A percentile compares a stretch with the other conserved stretches of the same genome.
These are phyloP conservation scores for Phytopythium ostracodes DNA, from an alignment of 352 stramenopile genomes.

Conservation along the genomic window DNA sequence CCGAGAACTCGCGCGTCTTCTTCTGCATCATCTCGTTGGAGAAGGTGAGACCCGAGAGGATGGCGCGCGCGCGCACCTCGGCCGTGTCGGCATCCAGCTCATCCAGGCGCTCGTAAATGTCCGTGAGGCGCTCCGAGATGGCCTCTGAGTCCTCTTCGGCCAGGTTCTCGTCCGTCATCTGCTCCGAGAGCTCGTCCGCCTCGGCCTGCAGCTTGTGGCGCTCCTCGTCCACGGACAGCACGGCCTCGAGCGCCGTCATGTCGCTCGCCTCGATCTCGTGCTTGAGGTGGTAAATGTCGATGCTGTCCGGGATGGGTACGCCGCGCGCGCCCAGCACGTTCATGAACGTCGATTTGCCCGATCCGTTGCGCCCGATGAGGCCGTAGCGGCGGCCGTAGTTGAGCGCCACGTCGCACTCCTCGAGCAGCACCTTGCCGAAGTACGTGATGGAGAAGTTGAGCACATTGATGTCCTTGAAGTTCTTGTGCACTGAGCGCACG, in stretches of 20 bases:
- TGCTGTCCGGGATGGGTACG: conserved; percentile 93
- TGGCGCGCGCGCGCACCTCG: conserved; percentile 90
- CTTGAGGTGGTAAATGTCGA: conserved; percentile 97
- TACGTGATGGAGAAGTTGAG: conserved; percentile 96
- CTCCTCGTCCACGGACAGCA: conserved; percentile 95
- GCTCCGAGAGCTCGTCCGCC: conserved; percentile 89
- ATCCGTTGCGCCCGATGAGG: conserved; percentile 96
- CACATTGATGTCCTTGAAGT: conserved; percentile 98
- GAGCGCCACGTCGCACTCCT: conserved; percentile 95
- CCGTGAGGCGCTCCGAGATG: conserved; percentile 91
- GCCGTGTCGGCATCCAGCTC: conserved; percentile 93
- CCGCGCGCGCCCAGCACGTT: conserved; percentile 94
- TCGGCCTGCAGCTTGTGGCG: conserved; percentile 91
- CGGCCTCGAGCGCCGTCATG: conserved; percentile 93
- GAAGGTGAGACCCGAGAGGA: conserved; percentile 96
- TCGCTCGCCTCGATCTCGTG: conserved; percentile 95
- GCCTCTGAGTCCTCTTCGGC: conserved; percentile 80
- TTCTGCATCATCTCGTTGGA: conserved; percentile 94
- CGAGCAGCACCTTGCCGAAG: conserved; percentile 94
- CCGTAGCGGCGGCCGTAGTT: conserved; percentile 98
- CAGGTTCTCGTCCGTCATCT: conserved; percentile 87
- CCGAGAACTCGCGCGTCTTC: conserved; percentile 92
- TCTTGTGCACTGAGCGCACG: conserved; percentile 89
- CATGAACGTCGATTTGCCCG: conserved; percentile 96
- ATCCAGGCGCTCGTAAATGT: conserved; percentile 95